Conservation (phyloP, 129 eudicot genomes). For the Flaveria linearis region DNA sequence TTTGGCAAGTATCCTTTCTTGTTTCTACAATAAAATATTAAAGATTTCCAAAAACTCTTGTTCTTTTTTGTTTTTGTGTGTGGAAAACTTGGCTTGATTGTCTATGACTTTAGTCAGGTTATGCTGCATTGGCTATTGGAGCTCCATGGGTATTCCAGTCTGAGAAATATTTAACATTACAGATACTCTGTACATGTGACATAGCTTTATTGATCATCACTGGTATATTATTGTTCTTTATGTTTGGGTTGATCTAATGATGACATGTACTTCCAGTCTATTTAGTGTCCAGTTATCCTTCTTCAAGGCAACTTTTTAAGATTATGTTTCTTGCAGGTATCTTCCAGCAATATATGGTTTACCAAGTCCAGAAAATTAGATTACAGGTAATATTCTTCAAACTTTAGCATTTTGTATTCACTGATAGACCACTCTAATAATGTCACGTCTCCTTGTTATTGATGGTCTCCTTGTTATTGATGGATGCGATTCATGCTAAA, state of each 20-base stretch:
- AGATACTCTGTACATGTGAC: conserved; percentile 80
- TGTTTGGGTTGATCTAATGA: not conserved
- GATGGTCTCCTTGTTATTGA: not conserved
- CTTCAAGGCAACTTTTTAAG: not conserved
- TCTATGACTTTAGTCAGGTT: conserved; percentile 76
- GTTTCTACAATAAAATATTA: conserved; percentile 5
- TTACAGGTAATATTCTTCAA: conserved; percentile 61
- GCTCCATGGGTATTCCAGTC: conserved; percentile 75
- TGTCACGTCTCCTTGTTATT: not conserved
- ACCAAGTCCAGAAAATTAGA: conserved; percentile 93
- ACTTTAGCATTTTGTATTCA: not conserved
- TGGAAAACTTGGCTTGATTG: conserved; percentile 22
- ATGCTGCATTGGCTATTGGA: conserved; percentile 77
- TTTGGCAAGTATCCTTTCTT: conserved; percentile 70
- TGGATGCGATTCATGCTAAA: conserved; percentile 2
- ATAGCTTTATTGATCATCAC: conserved; percentile 66
- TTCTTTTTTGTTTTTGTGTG: not conserved
- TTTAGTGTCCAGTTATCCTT: not conserved
- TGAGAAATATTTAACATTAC: conserved; percentile 47
- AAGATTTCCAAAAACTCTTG: not conserved
- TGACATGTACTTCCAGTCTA: not conserved
- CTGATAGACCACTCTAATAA: conserved; percentile 16
- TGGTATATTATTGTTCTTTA: conserved; percentile 41
- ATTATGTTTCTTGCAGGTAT: conserved; percentile 56
- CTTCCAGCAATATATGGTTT: conserved; percentile 90